Percentiles rank a stretch among this genome's conserved stretches.
phyloP scores from a whole-genome alignment of 1,139 yeast genomes.

The Saccharomyces hybrid region DNA sequence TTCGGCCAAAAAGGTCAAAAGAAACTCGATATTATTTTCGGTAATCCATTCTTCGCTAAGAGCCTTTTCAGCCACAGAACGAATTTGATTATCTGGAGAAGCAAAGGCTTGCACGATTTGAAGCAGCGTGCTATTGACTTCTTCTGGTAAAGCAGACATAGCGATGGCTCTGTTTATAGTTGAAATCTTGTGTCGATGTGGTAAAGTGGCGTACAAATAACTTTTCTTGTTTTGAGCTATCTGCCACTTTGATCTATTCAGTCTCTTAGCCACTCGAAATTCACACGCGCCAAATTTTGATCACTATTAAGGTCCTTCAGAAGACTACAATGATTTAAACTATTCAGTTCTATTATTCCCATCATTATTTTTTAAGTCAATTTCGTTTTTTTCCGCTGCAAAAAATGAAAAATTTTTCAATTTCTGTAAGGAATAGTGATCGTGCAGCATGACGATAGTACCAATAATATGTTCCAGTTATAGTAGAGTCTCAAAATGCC shows the following conservation, averaged over 20 bases:
- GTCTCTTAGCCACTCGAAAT: not conserved
- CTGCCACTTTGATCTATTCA: not conserved
- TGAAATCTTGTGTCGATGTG: not conserved
- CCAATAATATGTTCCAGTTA: not conserved
- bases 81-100: conserved; percentile 65
- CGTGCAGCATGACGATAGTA: not conserved
- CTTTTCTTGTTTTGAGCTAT: not conserved
- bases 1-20: conserved; percentile 74
- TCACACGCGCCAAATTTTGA: not conserved
- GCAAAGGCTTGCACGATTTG: conserved; percentile 61
- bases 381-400: not conserved
- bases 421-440: not conserved
- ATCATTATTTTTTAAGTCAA: not conserved
- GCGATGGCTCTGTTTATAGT: not conserved
- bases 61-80: conserved; percentile 70
- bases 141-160: conserved; percentile 59
- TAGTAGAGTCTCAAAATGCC: not conserved
- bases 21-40: conserved; percentile 53
- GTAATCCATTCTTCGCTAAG: conserved; percentile 72
- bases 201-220: not conserved
- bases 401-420: not conserved
- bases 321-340: not conserved
- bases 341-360: not conserved
- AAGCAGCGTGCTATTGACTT: conserved; percentile 47
- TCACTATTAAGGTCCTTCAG: not conserved